Conservation (phyloP, 169 alveolate species). For the Cryptosporidium xiaoi region DNA sequence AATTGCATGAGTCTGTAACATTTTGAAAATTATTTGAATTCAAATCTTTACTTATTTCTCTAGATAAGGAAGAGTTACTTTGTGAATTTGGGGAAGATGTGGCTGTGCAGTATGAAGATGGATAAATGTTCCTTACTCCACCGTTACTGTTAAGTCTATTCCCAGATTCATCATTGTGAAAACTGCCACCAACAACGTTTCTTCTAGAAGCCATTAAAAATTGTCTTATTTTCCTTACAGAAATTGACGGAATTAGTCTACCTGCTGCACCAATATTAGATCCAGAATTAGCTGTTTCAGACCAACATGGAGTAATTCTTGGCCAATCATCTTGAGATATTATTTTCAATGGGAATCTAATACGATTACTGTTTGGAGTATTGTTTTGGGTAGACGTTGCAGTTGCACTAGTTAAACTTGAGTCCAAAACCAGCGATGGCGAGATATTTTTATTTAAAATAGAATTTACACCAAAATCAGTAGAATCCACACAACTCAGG, state of each 20-base stretch:
- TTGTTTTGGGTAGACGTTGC: neutral
- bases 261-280: neutral
- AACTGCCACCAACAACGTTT: neutral
- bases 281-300: neutral
- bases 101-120: neutral
- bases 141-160: neutral
- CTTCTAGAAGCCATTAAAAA: slow-evolving; percentile 66
- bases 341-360: slow-evolving; percentile 21
- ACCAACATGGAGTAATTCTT: no score
- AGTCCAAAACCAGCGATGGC: no score
- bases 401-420: slow-evolving; percentile 2
- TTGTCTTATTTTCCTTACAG: slow-evolving; percentile 49
- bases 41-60: no score
- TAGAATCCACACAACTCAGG: no score
- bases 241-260: slow-evolving; percentile 35
- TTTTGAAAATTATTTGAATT: neutral
- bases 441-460: no score
- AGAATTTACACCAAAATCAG: no score
- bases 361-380: slow-evolving; percentile 3
- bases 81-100: slow-evolving; percentile 7
- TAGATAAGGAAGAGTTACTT: neutral
- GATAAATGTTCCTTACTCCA: neutral
- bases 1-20: neutral
- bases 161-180: neutral
- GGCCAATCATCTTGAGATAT: slow-evolving; percentile 73